Percentiles rank a stretch among this genome's conserved stretches.
Evolutionary conservation across 2,329 filamentous ascomycete species (phyloP).

Genomic region (Rutstroemia sp.): DNA sequence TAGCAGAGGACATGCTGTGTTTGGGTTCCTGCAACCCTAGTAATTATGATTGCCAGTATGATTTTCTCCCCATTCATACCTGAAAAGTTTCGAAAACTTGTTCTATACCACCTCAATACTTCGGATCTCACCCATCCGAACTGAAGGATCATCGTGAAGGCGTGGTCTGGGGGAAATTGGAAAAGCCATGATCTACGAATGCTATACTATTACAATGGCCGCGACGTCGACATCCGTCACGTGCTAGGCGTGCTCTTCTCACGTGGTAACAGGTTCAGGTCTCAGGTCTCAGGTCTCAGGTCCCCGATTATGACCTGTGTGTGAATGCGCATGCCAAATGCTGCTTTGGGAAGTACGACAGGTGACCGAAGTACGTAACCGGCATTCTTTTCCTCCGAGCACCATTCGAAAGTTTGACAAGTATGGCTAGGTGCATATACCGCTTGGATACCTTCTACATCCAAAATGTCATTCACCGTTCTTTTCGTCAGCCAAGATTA

Average conservation of each 20-base stretch:
- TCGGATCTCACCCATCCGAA: not conserved
- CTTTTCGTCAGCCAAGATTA: slow-evolving; percentile 10
- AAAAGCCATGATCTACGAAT: too few relatives aligned
- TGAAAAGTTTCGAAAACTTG: slow-evolving; percentile 9
- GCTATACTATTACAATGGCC: too few relatives aligned
- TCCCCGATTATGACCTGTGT: not conserved
- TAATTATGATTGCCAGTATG: not conserved
- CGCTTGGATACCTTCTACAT: slow-evolving; percentile 5
- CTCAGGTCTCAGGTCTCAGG: too few relatives aligned
- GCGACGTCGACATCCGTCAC: too few relatives aligned
- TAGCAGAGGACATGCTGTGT: slow-evolving; percentile 3
- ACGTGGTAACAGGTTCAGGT: not conserved
- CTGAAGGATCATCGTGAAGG: not conserved
- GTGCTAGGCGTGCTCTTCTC: not conserved
- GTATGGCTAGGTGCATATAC: slow-evolving; percentile 7
- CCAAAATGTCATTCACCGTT: not conserved
- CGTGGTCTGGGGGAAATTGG: too few relatives aligned
- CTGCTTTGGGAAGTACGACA: not conserved
- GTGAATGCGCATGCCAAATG: not conserved
- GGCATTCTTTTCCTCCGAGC: slow-evolving; percentile 3
- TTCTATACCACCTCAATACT: not conserved
- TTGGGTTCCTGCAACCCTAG: not conserved
- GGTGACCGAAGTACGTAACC: slow-evolving; percentile 1
- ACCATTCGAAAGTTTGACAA: slow-evolving; percentile 7
- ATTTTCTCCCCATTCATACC: not conserved